These are phyloP conservation scores for Cladophialophora yegresii DNA, from an alignment of 2,329 filamentous ascomycete species.

Conservation along the genomic window DNA sequence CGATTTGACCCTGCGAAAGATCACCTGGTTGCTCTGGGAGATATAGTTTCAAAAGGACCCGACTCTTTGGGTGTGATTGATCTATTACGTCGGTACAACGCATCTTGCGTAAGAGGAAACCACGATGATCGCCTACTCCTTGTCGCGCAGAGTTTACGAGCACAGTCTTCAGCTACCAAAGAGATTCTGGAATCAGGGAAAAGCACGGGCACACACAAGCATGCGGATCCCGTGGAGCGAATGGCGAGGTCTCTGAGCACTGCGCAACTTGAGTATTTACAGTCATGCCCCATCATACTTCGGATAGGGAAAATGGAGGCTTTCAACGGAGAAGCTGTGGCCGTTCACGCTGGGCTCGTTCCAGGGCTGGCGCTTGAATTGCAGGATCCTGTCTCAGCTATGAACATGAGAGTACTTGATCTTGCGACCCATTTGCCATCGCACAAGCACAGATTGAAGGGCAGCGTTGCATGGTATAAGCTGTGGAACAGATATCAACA, in stretches of 20 bases:
- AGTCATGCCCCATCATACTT: slow-evolving; percentile 74
- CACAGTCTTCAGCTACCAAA: slow-evolving; percentile 30
- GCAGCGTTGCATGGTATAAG: slow-evolving; percentile 68
- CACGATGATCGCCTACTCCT: slow-evolving; percentile 86
- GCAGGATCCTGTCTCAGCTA: slow-evolving; percentile 77
- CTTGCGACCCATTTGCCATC: slow-evolving; percentile 60
- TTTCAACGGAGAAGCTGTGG: slow-evolving; percentile 63
- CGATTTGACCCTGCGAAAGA: slow-evolving; percentile 64
- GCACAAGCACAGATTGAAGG: slow-evolving; percentile 47
- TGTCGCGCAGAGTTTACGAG: slow-evolving; percentile 55
- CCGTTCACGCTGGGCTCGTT: slow-evolving; percentile 84
- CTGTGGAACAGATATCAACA: slow-evolving; percentile 56
- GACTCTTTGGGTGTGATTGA: slow-evolving; percentile 77
- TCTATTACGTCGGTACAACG: slow-evolving; percentile 70
- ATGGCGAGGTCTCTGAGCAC: slow-evolving; percentile 60
- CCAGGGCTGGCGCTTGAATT: slow-evolving; percentile 69
- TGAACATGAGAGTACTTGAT: slow-evolving; percentile 87
- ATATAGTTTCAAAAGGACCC: slow-evolving; percentile 83
- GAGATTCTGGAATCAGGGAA: background rate
- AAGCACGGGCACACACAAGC: background rate
- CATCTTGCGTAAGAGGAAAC: slow-evolving; percentile 85
- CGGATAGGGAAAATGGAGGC: slow-evolving; percentile 64
- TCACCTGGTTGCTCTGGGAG: slow-evolving; percentile 74
- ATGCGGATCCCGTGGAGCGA: slow-evolving; percentile 48
- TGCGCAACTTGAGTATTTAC: slow-evolving; percentile 69